Evolutionary conservation across 1,284 basidiomycete genomes (phyloP), one percentile per base, ranked within the genome.

Genomic region (Cutaneotrichosporon spelunceum): DNA sequence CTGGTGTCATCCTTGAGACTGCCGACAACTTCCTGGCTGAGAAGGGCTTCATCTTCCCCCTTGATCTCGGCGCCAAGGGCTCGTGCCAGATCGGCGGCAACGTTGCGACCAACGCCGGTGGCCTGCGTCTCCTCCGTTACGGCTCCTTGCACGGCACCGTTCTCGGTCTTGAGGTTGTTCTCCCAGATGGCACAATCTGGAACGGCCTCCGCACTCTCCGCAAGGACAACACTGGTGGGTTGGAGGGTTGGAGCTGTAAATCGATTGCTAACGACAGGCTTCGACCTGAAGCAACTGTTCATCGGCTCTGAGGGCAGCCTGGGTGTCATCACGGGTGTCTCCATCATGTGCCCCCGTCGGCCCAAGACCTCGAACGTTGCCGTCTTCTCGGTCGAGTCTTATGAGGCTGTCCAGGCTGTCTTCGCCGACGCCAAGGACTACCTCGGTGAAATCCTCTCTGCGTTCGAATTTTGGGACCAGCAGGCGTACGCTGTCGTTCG

Each of bases 1-100:
- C 94, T 1, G 96, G 96, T 30, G 94, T 93, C 78, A 87, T 99
- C 67, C 85, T 99, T n/a, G 90, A 99, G 74, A 84, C 86, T 11
- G 84, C 98, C 30, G 89, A 92, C 59, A 89, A 94, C 77, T 86
- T 91, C 75, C 85, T 99, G 54, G 87, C 87, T 4, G 88, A 91
- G 10, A 84, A 93, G 72, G 86, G 93, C 65, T 91, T 98, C 78
- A 94, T 98, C 78, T 94, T 99, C 87, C 96, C 96, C 4, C 85
- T 99, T 47, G 96, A 99, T 76, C 83, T 99, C 7, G 96, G 95
- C 56, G 96, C 96, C 21, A 99, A 99, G 82, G 96, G 96, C 72
- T 95, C 91, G 84, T 99, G 96, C 81, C 95, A 98, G 72, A 96
- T 99, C 68, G 96, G 96, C 58, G 96, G 96, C 39, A 99, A 99